Conservation (phyloP, 176 grass and related monocot genomes). For the Cenchrus purpureus region DNA sequence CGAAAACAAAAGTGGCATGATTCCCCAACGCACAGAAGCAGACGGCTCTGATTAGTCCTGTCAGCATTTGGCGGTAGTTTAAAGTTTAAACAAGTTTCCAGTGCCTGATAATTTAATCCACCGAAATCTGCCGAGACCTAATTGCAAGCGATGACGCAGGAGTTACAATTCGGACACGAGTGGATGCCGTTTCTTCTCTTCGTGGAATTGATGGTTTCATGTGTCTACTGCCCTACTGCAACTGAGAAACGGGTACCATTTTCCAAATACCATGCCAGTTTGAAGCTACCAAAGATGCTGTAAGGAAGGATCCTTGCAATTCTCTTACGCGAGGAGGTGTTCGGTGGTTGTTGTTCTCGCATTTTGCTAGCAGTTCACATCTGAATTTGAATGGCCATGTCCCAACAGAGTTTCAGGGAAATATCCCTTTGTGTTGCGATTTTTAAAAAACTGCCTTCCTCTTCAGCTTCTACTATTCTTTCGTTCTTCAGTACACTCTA, state of each 20-base stretch:
- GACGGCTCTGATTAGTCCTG: not conserved
- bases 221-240: not conserved
- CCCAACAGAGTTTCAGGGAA: conserved; percentile 7
- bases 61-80: not conserved
- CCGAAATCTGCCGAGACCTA: not conserved
- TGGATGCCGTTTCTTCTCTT: not conserved
- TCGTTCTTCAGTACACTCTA: too few relatives aligned
- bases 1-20: not conserved
- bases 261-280: not conserved
- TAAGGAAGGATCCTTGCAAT: conserved; percentile 1
- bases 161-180: not conserved
- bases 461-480: not conserved
- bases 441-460: not conserved
- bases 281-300: not conserved
- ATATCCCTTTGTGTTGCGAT: not conserved
- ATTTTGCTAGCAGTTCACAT: not conserved
- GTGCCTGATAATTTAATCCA: not conserved
- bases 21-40: not conserved
- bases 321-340: not conserved
- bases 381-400: not conserved
- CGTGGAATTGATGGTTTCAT: not conserved
- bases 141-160: not conserved
- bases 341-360: not conserved
- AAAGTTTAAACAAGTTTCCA: not conserved
- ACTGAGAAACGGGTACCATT: not conserved